Conservation (phyloP, 495 filamentous ascomycete species). For the Penicillium malachiteum region DNA sequence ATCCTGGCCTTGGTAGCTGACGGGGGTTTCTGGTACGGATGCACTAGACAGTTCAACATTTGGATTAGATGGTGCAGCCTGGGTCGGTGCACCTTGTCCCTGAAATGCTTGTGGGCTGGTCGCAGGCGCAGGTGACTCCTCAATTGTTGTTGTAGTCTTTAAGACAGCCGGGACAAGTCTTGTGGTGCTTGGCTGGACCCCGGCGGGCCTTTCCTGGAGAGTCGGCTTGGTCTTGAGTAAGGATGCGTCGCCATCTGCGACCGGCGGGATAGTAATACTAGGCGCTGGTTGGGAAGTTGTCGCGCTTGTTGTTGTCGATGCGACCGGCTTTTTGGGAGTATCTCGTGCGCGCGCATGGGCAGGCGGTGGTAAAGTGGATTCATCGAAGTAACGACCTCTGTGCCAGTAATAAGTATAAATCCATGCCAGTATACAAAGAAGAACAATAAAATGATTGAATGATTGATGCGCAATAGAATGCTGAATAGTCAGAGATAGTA, state of each 20-base stretch:
- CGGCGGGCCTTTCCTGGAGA: constrained; percentile 15
- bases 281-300: constrained; percentile 17
- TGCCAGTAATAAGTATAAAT: constrained; percentile 29
- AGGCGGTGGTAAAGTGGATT: constrained; percentile 64
- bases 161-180: constrained; percentile 9
- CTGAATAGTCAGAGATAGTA: constrained; percentile 15
- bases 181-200: constrained; percentile 1
- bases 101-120: constrained; percentile 13
- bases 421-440: constrained; percentile 10
- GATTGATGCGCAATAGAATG: background rate
- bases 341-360: constrained; percentile 39
- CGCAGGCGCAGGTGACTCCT: constrained; percentile 15
- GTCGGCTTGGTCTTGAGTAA: constrained; percentile 22
- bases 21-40: constrained; percentile 22
- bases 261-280: constrained; percentile 21
- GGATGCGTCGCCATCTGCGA: constrained; percentile 18
- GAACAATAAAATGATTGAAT: constrained; percentile 4
- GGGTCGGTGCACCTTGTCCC: constrained; percentile 7
- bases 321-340: constrained; percentile 26
- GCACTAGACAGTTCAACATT: constrained; percentile 14
- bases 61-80: constrained; percentile 10
- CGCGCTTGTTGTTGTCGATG: constrained; percentile 16
- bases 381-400: constrained; percentile 72
- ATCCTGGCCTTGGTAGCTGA: constrained; percentile 25
- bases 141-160: constrained; percentile 3